phyloP scores from a whole-genome alignment of 1,139 yeast species.

The Magnusiomyces ingens region DNA sequence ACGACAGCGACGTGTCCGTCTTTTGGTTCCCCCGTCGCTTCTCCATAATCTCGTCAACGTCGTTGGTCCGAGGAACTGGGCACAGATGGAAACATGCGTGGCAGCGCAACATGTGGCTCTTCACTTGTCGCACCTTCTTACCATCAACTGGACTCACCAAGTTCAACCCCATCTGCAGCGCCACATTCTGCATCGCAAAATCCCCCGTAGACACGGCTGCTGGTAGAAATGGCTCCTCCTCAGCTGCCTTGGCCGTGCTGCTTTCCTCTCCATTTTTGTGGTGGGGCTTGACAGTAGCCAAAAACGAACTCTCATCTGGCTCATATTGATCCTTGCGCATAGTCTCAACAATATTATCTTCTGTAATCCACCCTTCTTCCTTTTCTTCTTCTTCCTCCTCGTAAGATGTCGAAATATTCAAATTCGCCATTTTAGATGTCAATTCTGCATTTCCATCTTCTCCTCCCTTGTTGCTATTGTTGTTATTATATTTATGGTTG shows the following conservation, averaged over 20 bases:
- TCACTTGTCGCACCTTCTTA: conserved; percentile 70
- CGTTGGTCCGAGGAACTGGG: conserved; percentile 53
- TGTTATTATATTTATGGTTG: conserved; percentile 1
- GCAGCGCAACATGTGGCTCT: conserved; percentile 92
- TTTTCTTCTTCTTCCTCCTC: conserved; percentile 50
- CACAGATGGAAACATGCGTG: conserved; percentile 89
- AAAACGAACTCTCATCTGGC: conserved; percentile 23
- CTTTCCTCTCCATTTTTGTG: conserved; percentile 9
- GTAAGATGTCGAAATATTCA: conserved; percentile 14
- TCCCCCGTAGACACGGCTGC: conserved; percentile 93
- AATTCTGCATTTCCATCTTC: neutral
- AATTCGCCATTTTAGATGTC: conserved; percentile 9
- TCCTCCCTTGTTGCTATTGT: conserved; percentile 2
- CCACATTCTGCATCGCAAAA: conserved; percentile 94
- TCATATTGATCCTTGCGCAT: conserved; percentile 58
- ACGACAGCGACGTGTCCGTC: conserved; percentile 8
- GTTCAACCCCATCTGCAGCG: conserved; percentile 83
- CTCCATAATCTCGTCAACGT: conserved; percentile 4
- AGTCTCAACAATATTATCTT: conserved; percentile 69
- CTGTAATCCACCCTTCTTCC: conserved; percentile 91
- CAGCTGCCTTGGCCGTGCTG: conserved; percentile 17
- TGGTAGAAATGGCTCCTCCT: conserved; percentile 33
- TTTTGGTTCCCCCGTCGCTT: conserved; percentile 7
- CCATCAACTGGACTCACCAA: conserved; percentile 84
- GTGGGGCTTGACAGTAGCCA: neutral